Evolutionary conservation across 345 rosid species (phyloP), one percentile per base, ranked within the genome.

Genomic region (Conringia planisiliqua): DNA sequence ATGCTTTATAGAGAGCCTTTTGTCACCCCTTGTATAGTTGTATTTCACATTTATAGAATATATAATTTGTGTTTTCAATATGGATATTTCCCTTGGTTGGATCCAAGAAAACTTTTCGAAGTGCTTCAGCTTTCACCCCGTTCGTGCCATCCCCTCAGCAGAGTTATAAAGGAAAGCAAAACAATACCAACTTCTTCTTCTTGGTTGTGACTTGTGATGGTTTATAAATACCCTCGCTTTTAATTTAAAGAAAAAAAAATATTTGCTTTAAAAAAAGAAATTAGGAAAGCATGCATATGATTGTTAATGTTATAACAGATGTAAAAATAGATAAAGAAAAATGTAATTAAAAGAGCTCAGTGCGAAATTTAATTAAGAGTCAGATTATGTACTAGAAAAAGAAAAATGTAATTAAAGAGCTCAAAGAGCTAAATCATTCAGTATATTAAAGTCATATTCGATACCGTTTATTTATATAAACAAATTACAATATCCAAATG

Each of bases 61-160:
- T 60, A 60, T 3, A 4, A 40, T 24, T 62, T 26, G 14, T 24
- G 32, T 58, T 16, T 33, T 56, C 7, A 8, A 32, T n/a, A 57
- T 16, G 24, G 12, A 16, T 32, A 4, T 16, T 33, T 35, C n/a
- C 17, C 43, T 35, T 36, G 2, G 1, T 35, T 62, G 13, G 35
- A 62, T 42, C 22, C 32, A 22, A 61, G n/a, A 22, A 12, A 12
- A n/a, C 24, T 43, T 43, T 63, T 44, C 33, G n/a, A 16, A 63
- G 38, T 63, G 52, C 35, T 63, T 27, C 38, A 63, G 38, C 68
- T 63, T 63, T 63, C 54, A 39, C 63, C 18, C 30, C 29, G 20
- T 63, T 63, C 68, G 54, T 42, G 68, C 38, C 52, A 62, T 62
- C 36, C 24, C 51, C 67, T 62, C 36, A 42, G 14, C 36, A 42